Percentiles rank a stretch among this genome's conserved stretches.
phyloP scores from a whole-genome alignment of 108 stramenopile genomes.

The Skeletonema menzelii region DNA sequence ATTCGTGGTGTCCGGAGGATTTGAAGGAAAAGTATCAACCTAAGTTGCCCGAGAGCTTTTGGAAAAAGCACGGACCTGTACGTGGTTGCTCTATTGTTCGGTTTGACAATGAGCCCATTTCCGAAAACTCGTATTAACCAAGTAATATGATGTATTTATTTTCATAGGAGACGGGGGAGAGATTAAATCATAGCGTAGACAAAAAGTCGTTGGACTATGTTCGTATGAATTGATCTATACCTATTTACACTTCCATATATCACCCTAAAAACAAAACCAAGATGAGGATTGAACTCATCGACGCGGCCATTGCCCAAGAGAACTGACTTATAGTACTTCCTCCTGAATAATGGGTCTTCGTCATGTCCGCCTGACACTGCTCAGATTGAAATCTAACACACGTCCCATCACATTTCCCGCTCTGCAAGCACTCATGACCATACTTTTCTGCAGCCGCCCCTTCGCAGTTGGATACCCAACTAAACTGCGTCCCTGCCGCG shows the following conservation, averaged over 20 bases:
- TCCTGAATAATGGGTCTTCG: background rate
- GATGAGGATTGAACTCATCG: background rate
- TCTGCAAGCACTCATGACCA: slow-evolving; percentile 33
- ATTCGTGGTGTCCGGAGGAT: slow-evolving; percentile 65
- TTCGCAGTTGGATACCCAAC: slow-evolving; percentile 37
- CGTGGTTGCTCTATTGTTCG: slow-evolving; percentile 74
- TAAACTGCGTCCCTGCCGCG: slow-evolving; percentile 24
- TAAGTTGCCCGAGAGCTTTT: slow-evolving; percentile 65
- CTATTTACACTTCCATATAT: background rate
- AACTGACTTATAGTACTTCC: background rate
- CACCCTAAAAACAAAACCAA: background rate
- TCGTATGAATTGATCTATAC: too few relatives aligned
- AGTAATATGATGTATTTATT: background rate
- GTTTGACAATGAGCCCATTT: slow-evolving; percentile 71
- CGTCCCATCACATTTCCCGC: slow-evolving; percentile 30
- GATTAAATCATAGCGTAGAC: too few relatives aligned
- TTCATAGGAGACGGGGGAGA: background rate
- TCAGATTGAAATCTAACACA: slow-evolving; percentile 23
- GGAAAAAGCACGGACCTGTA: slow-evolving; percentile 70
- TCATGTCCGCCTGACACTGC: slow-evolving; percentile 24
- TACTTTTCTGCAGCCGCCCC: slow-evolving; percentile 29
- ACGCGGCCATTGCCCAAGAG: background rate
- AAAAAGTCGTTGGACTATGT: too few relatives aligned
- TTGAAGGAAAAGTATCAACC: slow-evolving; percentile 71
- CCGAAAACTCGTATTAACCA: slow-evolving; percentile 38